Base-by-base conservation (phyloP, 1,284 basidiomycete species). In the Malassezia yamatoensis region DNA sequence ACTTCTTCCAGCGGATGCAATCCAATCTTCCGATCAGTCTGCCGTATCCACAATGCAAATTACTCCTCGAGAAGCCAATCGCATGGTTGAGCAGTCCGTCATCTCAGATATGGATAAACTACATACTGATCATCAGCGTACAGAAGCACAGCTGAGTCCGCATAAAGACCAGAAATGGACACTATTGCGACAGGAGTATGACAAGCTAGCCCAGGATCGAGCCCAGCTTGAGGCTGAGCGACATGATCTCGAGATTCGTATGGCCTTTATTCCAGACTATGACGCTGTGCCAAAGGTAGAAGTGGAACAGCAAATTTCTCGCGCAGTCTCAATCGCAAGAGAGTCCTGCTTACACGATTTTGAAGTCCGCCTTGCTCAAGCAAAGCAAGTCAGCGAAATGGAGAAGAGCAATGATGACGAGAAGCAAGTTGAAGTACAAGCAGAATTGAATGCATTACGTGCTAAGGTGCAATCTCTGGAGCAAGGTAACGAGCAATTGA, bases 171-270 rank as follows among this genome's bases (percentile, higher is more conserved):
- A 20, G n/a, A 34, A 58, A 32, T 51, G 55, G 9, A 39, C 47
- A 20, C 43, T 52, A 15, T 34, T 58, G 12, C 49, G 52, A 38
- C 4, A 43, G 13, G 41, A 43, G 41, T 15, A 20, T 20, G 13
- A 15, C 20, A 20, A 32, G 18, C 5, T 43, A 12, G 41, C 21
- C 7, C 41, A 43, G 7, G 41, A 43, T 11, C 41, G 16, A 7
- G 15, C 20, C 11, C 32, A 33, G 20, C 44, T 52, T 11, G 54
- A 21, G 36, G 49, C 34, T 18, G 40, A 58, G 46, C 55, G 55
- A 10, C 55, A 51, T 15, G 55, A 58, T 18, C 42, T 58, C 15
- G 55, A 58, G 24, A 47, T 58, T 15, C 55, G 55, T 12, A 39
- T 51, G 3, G 55, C 51, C 5, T 21, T 21, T 11, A 6, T 18